These are phyloP conservation scores for Paramecium tetraurelia DNA, from an alignment of 73 alveolate genomes.

Conservation along the genomic window DNA sequence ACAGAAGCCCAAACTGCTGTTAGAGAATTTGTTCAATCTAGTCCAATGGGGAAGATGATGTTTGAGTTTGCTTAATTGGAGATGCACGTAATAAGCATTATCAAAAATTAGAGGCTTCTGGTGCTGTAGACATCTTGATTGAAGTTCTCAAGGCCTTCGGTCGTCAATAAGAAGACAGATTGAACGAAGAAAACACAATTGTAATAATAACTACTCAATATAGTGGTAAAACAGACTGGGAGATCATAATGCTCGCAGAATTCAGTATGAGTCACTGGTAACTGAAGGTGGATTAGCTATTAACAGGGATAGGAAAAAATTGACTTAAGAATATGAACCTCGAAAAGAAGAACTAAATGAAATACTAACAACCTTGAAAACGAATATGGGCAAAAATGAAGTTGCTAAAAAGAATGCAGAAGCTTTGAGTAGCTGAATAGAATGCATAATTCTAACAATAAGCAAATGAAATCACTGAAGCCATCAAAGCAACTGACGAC, in stretches of 20 bases:
- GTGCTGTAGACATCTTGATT: slow-evolving; percentile 44
- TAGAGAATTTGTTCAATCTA: neutral
- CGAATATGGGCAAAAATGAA: slow-evolving; percentile 39
- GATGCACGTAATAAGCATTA: slow-evolving; percentile 30
- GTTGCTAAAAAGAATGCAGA: slow-evolving; percentile 20
- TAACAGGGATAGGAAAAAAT: slow-evolving; percentile 19
- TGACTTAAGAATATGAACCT: slow-evolving; percentile 24
- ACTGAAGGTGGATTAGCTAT: slow-evolving; percentile 36
- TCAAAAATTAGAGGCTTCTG: slow-evolving; percentile 48
- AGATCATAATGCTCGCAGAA: slow-evolving; percentile 48
- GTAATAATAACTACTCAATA: neutral
- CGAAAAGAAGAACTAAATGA: slow-evolving; percentile 6
- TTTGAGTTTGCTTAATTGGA: slow-evolving; percentile 46
- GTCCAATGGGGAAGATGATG: slow-evolving; percentile 40
- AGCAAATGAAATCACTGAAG: slow-evolving; percentile 50
- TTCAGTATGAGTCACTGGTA: neutral
- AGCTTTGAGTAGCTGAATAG: slow-evolving; percentile 25
- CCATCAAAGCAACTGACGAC: slow-evolving; percentile 26
- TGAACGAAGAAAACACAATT: slow-evolving; percentile 3
- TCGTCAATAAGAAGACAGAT: slow-evolving; percentile 30
- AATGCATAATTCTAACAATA: neutral
- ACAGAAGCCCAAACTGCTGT: slow-evolving; percentile 6
- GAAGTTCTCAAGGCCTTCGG: slow-evolving; percentile 50
- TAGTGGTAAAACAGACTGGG: slow-evolving; percentile 39
- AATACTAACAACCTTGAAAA: neutral